These are phyloP conservation scores for Plectranthus barbatus DNA, from an alignment of 257 asterid species.

Conservation along the genomic window DNA sequence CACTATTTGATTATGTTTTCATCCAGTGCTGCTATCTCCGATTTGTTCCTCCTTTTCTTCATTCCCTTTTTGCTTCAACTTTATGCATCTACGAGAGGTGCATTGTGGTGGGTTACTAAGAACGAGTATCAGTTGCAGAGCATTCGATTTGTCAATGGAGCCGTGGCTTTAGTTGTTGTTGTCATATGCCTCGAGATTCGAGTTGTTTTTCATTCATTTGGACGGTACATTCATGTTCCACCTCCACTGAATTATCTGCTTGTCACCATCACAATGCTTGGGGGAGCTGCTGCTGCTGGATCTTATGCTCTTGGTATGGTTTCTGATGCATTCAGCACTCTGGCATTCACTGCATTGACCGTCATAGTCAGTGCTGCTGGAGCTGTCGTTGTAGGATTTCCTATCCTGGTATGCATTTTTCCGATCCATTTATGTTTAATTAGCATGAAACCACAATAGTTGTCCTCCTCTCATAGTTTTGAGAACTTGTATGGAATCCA, in stretches of 20 bases:
- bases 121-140: conserved; percentile 71
- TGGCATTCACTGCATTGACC: conserved; percentile 60
- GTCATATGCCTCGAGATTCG: conserved; percentile 86
- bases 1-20: conserved; percentile 62
- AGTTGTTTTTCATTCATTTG: conserved; percentile 94
- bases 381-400: conserved; percentile 87
- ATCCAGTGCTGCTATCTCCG: conserved; percentile 60
- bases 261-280: conserved; percentile 82
- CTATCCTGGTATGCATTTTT: conserved; percentile 56
- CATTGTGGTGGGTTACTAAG: conserved; percentile 95
- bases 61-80: conserved; percentile 84
- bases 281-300: conserved; percentile 84
- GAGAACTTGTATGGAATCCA: background rate
- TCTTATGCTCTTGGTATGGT: conserved; percentile 80
- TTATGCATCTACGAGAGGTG: conserved; percentile 88
- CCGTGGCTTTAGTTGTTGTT: conserved; percentile 63
- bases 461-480: background rate
- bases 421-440: background rate
- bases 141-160: conserved; percentile 81
- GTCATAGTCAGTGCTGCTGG: conserved; percentile 85
- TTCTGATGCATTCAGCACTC: conserved; percentile 74
- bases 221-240: conserved; percentile 94
- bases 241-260: conserved; percentile 82
- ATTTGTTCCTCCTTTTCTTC: conserved; percentile 79
- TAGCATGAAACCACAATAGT: background rate